Percentiles rank a stretch among this genome's conserved stretches.
These are phyloP conservation scores for Punctularia strigosozonata DNA, from an alignment of 768 basidiomycete species.

Conservation along the genomic window DNA sequence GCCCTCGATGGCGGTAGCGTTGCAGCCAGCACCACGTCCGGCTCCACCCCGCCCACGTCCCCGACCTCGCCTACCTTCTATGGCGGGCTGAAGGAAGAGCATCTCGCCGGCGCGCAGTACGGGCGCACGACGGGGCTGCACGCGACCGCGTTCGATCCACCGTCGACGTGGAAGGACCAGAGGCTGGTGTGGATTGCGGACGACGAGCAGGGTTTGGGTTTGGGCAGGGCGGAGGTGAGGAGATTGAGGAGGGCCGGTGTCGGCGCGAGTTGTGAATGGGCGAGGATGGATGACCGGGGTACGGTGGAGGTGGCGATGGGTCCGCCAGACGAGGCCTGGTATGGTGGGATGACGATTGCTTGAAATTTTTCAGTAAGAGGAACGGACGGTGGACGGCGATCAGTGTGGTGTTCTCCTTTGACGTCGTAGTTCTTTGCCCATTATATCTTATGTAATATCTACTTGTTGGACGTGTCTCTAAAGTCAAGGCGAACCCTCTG, in stretches of 20 bases:
- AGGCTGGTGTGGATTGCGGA: slow-evolving; percentile 76
- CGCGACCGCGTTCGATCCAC: slow-evolving; percentile 89
- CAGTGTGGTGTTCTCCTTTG: no score
- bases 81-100: slow-evolving; percentile 12
- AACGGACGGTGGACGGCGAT: no score
- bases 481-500: no score
- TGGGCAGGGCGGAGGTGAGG: slow-evolving; percentile 51
- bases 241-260: slow-evolving; percentile 35
- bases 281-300: slow-evolving; percentile 51
- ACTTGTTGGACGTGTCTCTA: no score
- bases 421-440: no score
- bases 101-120: slow-evolving; percentile 7
- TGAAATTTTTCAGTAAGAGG: no score
- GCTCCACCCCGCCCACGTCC: slow-evolving; percentile 8
- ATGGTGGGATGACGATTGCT: no score
- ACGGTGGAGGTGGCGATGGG: slow-evolving; percentile 37
- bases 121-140: no score
- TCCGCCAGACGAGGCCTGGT: slow-evolving; percentile 23
- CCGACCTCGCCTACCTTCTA: not conserved
- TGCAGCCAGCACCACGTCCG: not conserved
- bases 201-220: slow-evolving; percentile 56
- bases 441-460: no score
- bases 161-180: slow-evolving; percentile 64
- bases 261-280: slow-evolving; percentile 31
- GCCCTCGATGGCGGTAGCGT: slow-evolving; percentile 29